Conservation (phyloP, 305 asterid species). For the Lippia alba region DNA sequence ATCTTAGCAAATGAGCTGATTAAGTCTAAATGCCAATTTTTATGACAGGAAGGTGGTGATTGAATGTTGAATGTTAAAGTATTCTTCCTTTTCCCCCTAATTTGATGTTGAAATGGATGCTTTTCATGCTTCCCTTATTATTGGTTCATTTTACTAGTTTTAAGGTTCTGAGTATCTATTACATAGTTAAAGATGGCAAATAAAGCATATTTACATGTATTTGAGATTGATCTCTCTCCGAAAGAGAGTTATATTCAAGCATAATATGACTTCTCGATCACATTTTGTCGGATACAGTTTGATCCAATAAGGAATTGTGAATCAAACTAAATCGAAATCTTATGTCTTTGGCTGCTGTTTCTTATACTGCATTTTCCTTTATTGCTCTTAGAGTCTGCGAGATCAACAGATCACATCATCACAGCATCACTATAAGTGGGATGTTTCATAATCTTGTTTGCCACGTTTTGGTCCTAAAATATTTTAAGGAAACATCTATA, state of each 20-base stretch:
- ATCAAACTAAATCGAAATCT: background rate
- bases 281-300: background rate
- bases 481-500: background rate
- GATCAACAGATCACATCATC: no score
- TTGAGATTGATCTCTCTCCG: conserved; percentile 1
- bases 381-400: no score
- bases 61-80: background rate
- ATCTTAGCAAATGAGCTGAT: conserved; percentile 12
- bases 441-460: no score
- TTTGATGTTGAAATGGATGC: conserved; percentile 18
- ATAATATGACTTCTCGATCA: background rate
- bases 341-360: background rate
- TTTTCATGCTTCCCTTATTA: background rate
- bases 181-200: background rate
- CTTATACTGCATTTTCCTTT: no score
- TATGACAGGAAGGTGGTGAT: conserved; percentile 3
- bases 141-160: background rate
- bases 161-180: background rate
- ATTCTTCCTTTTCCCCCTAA: background rate
- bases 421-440: no score
- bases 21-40: conserved; percentile 19
- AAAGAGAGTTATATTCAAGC: background rate
- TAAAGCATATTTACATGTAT: background rate
- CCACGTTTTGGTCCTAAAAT: background rate
- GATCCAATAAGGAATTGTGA: background rate